A percentile compares a stretch with the other conserved stretches of the same genome.
phyloP scores from a whole-genome alignment of 1,139 yeast species.

The Pichiaceae sp. region DNA sequence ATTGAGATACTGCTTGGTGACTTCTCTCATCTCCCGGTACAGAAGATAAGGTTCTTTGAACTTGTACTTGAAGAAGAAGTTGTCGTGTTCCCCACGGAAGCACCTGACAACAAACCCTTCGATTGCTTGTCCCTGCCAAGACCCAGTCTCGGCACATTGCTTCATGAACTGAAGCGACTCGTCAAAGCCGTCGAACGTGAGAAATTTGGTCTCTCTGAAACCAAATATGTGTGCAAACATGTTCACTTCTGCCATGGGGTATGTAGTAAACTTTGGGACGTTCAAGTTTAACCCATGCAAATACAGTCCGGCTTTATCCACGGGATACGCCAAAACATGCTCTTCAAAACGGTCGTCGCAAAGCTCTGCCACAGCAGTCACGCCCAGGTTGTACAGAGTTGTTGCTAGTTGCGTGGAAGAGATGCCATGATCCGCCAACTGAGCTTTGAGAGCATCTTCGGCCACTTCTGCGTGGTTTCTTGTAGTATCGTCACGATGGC shows the following conservation, averaged over 20 bases:
- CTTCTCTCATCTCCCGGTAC: conserved; percentile 88
- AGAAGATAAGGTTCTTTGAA: conserved; percentile 92
- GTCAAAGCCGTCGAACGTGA: conserved; percentile 30
- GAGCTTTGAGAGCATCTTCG: conserved; percentile 45
- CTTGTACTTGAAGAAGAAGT: conserved; percentile 84
- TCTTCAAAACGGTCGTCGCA: conserved; percentile 95
- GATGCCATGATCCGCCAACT: conserved; percentile 35
- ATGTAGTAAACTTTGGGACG: conserved; percentile 53
- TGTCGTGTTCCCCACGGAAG: conserved; percentile 16
- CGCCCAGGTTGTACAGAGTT: conserved; percentile 38
- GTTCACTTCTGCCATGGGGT: conserved; percentile 50
- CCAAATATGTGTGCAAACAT: conserved; percentile 66
- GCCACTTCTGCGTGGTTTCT: conserved; percentile 77
- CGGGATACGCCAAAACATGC: conserved; percentile 73
- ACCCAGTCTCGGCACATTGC: conserved; percentile 56
- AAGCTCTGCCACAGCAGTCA: conserved; percentile 86
- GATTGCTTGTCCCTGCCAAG: conserved; percentile 61
- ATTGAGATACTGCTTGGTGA: conserved; percentile 54
- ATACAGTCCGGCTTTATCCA: conserved; percentile 69
- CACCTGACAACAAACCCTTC: conserved; percentile 94
- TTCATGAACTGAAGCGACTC: conserved; percentile 45
- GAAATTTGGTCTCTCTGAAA: conserved; percentile 47
- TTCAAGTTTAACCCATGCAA: conserved; percentile 83
- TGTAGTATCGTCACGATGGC: conserved; percentile 40
- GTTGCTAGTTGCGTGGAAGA: conserved; percentile 45